Conservation (phyloP, 2,329 filamentous ascomycete species). For the Orbilia oligospora region DNA sequence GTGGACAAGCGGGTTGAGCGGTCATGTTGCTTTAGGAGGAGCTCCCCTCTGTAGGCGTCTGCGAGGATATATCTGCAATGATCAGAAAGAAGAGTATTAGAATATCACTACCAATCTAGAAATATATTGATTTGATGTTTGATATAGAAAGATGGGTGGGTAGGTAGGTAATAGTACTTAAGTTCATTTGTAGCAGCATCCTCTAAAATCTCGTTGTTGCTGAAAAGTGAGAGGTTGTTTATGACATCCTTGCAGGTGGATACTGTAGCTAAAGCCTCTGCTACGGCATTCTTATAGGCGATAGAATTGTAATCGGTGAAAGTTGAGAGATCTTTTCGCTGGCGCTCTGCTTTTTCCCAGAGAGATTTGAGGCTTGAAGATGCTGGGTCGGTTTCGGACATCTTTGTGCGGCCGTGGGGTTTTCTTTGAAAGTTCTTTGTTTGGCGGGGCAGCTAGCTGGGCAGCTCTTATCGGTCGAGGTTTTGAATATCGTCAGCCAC, state of each 20-base stretch:
- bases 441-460: slow-evolving; percentile 8
- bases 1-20: slow-evolving; percentile 71
- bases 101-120: no score
- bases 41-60: slow-evolving; percentile 83
- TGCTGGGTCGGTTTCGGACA: slow-evolving; percentile 41
- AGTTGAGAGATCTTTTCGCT: slow-evolving; percentile 36
- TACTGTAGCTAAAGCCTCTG: slow-evolving; percentile 78
- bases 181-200: slow-evolving; percentile 88
- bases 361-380: slow-evolving; percentile 50
- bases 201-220: slow-evolving; percentile 87
- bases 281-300: slow-evolving; percentile 47
- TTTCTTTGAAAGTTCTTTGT: no score
- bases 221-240: slow-evolving; percentile 84
- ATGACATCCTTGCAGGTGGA: slow-evolving; percentile 79
- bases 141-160: no score
- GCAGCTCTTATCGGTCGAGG: background rate
- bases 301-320: slow-evolving; percentile 52
- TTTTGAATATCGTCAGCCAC: slow-evolving; percentile 6
- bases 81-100: background rate
- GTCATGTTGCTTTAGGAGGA: slow-evolving; percentile 77
- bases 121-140: no score
- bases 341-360: slow-evolving; percentile 54
- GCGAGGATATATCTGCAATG: slow-evolving; percentile 84
- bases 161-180: slow-evolving; percentile 72
- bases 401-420: slow-evolving; percentile 16